Percentiles rank a stretch among this genome's conserved stretches.
Evolutionary conservation across 306 rosid genomes (phyloP).

Genomic region (Ochetophila trinervis): DNA sequence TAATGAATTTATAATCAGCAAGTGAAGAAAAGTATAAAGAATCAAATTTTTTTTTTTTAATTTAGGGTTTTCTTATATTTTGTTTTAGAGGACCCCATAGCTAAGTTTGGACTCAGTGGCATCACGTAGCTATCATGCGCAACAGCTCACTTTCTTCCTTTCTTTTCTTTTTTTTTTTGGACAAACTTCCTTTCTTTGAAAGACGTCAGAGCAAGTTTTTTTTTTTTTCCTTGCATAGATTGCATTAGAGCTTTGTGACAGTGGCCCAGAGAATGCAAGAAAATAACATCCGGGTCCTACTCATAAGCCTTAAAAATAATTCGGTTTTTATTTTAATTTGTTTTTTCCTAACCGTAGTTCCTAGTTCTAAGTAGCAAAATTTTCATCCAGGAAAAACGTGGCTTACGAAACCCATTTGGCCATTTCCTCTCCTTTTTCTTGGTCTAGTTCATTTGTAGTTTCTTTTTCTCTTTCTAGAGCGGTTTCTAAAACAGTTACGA

Average conservation of each 20-base stretch:
- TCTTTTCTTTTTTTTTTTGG: neutral
- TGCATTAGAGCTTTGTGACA: neutral
- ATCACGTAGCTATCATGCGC: constrained; percentile 55
- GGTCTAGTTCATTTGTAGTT: neutral
- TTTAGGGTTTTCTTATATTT: neutral
- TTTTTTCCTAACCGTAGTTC: neutral
- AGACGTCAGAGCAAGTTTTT: neutral
- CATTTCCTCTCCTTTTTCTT: constrained; percentile 23
- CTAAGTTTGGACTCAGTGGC: constrained; percentile 43
- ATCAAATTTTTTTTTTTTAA: neutral
- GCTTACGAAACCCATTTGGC: constrained; percentile 30
- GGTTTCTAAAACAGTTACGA: constrained; percentile 26
- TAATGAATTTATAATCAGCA: neutral
- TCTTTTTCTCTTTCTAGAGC: constrained; percentile 14
- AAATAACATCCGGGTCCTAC: constrained; percentile 30
- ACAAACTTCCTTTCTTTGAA: neutral
- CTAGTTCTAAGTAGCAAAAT: constrained; percentile 2
- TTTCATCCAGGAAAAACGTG: constrained; percentile 40
- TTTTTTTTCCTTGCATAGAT: neutral
- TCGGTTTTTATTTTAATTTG: too few relatives aligned
- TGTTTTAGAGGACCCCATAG: neutral
- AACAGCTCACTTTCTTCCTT: constrained; percentile 62
- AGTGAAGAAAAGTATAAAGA: too few relatives aligned
- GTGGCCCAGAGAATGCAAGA: constrained; percentile 8
- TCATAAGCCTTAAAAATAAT: neutral